phyloP scores from a whole-genome alignment of 2,329 filamentous ascomycete genomes.

The Fusarium stilboides region DNA sequence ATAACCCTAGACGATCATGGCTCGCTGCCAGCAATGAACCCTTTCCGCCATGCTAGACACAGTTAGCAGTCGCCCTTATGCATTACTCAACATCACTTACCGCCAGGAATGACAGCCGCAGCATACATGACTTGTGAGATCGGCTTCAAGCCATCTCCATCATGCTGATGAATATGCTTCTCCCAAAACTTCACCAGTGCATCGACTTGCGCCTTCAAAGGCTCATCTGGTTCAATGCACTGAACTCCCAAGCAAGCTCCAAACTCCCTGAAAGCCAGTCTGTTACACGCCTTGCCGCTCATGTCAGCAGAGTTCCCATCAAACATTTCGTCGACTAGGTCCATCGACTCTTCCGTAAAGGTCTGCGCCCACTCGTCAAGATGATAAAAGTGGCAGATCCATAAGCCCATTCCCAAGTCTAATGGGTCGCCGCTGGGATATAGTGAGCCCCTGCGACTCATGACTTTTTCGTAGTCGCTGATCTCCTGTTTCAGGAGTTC shows the following conservation, averaged over 20 bases:
- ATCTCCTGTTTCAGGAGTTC: constrained; percentile 63
- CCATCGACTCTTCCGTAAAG: constrained; percentile 53
- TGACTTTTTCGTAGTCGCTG: constrained; percentile 65
- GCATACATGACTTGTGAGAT: constrained; percentile 73
- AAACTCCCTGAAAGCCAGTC: constrained; percentile 70
- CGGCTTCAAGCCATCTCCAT: constrained; percentile 61
- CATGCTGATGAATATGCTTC: constrained; percentile 52
- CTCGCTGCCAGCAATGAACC: constrained; percentile 19
- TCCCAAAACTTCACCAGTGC: constrained; percentile 56
- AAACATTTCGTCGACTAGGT: constrained; percentile 47
- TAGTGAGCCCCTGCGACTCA: constrained; percentile 60
- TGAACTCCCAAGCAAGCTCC: constrained; percentile 67
- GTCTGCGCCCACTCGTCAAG: constrained; percentile 64
- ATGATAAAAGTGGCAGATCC: constrained; percentile 67
- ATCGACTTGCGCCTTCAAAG: constrained; percentile 46
- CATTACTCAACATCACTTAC: constrained; percentile 55
- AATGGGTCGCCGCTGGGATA: constrained; percentile 65
- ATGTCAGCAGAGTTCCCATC: constrained; percentile 38
- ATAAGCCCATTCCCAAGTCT: constrained; percentile 73
- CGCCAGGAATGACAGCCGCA: constrained; percentile 67
- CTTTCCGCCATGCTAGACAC: constrained; percentile 16
- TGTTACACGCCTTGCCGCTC: constrained; percentile 44
- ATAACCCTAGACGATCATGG: background rate
- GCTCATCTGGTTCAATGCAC: constrained; percentile 54
- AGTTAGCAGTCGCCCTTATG: background rate